phyloP scores from a whole-genome alignment of 2,329 filamentous ascomycete species.

The Fonsecaea pugnacius region DNA sequence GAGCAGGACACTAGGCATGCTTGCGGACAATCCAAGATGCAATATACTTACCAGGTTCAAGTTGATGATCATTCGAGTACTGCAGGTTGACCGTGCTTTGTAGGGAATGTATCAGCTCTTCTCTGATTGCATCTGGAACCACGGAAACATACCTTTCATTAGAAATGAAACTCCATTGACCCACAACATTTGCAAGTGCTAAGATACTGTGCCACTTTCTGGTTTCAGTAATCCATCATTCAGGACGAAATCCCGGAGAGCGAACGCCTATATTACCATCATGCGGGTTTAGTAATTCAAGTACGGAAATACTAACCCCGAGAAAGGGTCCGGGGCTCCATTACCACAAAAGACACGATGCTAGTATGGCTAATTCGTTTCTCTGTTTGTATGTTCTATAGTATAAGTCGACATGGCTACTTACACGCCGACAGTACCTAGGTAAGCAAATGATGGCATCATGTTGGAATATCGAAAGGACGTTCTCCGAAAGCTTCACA shows the following conservation, averaged over 20 bases:
- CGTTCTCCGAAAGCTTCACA: background rate
- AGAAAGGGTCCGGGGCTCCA: background rate
- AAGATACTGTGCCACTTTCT: background rate
- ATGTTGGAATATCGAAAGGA: background rate
- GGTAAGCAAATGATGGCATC: background rate
- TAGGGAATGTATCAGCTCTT: background rate
- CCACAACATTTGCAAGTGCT: background rate
- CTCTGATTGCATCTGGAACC: background rate
- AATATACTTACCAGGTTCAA: background rate
- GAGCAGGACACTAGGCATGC: constrained; percentile 14
- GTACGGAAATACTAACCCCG: background rate
- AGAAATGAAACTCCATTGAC: background rate
- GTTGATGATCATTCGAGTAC: background rate
- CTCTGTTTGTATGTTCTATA: background rate
- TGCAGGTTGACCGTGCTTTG: background rate
- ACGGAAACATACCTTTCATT: background rate
- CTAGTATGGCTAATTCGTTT: background rate
- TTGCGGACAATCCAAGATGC: background rate
- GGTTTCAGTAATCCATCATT: background rate
- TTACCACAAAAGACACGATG: background rate
- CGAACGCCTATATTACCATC: background rate
- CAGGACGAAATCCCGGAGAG: background rate
- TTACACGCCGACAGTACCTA: background rate
- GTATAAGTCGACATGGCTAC: background rate
- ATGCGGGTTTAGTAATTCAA: background rate